Evolutionary conservation across 306 rosid species (phyloP), one percentile per base, ranked within the genome.

Genomic region (Prunus mume): DNA sequence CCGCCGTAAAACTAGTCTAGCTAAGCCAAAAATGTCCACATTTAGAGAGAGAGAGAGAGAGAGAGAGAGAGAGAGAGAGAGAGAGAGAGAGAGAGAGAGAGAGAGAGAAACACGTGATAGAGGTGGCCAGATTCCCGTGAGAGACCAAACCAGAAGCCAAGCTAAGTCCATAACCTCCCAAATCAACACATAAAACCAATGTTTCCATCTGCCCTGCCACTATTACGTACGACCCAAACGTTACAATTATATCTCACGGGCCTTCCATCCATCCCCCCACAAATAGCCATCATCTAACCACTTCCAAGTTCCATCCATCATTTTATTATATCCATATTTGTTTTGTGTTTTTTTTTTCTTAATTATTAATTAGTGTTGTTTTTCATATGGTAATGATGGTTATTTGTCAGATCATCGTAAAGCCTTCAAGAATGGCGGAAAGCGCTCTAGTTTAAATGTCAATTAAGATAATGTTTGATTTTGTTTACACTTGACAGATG

Each of bases 91-190:
- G 80, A 65, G 72, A 58, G 60, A 54, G 73, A 76, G 67, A 38
- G 55, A 13, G 72, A 49, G 63, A 77, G 87, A 82, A 76, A 88
- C 85, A 84, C 82, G 92, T 87, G 92, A 86, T 74, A 76, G 86
- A 68, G 85, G 63, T 86, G 84, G 87, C 80, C 71, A 89, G 92
- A 85, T 79, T 90, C 92, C 84, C 92, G 95, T 90, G 95, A 90
- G 86, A 25, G 18, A 80, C 55, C 76, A 47, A 84, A 82, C 87
- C 84, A 76, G 34, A 38, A 73, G 58, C 65, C 32, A 60, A 60
- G 65, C 65, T 38, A 38, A 38, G 43, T 1, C 65, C 65, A 22
- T 57, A 22, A 57, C 14, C 63, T 12, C 11, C 43, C 43, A 38
- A 38, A 34, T 34, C 2, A 56, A 56, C 62, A 25, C 11, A 60